Evolutionary conservation across 768 basidiomycete species (phyloP), one percentile per base, ranked within the genome.

Genomic region (Lentinula boryana): DNA sequence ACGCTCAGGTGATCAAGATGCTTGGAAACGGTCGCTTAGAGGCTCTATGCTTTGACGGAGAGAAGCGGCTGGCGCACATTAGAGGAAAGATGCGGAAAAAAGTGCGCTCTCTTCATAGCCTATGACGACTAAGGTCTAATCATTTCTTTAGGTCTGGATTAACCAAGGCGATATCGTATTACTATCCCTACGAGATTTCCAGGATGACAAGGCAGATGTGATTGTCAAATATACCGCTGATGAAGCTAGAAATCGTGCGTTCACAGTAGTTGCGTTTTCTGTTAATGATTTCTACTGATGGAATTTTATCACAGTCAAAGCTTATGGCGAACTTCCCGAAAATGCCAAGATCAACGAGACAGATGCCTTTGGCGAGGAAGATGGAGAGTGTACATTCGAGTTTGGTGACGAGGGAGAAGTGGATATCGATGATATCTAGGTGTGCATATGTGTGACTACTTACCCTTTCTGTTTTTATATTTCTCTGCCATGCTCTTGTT

Each of bases 71-170:
- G 72, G 95, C 94, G 8, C 97, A 99, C 72, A 98, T 99, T 68
- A 84, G 97, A 76, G 97, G 97, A 41, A 98, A 98, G 79, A 95
- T 99, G 96, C 79, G 97, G 68, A 99, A 98, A 78, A 99, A 99
- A 90, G 96, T 89, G 66, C 63, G 84, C 74, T 5, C 33, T 9
- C 27, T 3, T 18, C 12, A 10, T 61, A n/a, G 6, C 4, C 3
- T 1, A 23, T 48, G 8, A n/a, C 56, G 13, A 38, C 10, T 35
- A 18, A 46, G 16, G 31, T n/a, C 21, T 66, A 18, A 21, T 40
- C 31, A 23, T 44, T 43, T n/a, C 27, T 18, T 38, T 56, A 60
- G 95, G 95, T 98, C 69, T 98, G 96, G 96, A 98, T 98, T 71
- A 97, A 96, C 72, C 93, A 97, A 68, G 96, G 96, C 69, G 96